These are phyloP conservation scores for Botrytis sinoallii DNA, from an alignment of 2,329 filamentous ascomycete species.

Conservation along the genomic window DNA sequence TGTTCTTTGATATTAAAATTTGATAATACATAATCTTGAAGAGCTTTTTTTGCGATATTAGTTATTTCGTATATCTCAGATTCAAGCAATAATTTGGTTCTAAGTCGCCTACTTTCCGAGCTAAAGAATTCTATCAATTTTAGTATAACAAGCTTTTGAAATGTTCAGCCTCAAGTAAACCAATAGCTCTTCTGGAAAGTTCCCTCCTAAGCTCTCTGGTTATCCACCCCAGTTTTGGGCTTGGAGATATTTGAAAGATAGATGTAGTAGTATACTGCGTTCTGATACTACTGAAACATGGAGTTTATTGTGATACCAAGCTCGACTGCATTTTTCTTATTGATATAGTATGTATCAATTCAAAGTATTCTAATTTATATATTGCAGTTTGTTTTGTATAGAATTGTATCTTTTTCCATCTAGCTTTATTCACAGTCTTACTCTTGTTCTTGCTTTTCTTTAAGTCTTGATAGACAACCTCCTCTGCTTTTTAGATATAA, in stretches of 20 bases:
- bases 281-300: constrained; percentile 12
- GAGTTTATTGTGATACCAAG: constrained; percentile 1
- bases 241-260: constrained; percentile 1
- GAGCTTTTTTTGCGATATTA: neutral
- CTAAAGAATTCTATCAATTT: neutral
- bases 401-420: constrained; percentile 3
- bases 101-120: neutral
- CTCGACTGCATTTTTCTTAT: constrained; percentile 2
- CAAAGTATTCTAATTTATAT: constrained; percentile 3
- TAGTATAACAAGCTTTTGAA: neutral
- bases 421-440: neutral
- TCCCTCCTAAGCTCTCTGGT: neutral
- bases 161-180: constrained; percentile 4
- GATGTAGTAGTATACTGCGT: neutral
- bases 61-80: neutral
- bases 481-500: constrained; percentile 3
- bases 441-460: neutral
- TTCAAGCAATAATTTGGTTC: neutral
- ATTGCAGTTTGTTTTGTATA: neutral
- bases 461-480: neutral
- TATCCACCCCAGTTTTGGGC: neutral
- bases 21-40: neutral
- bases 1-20: neutral
- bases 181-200: neutral
- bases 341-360: constrained; percentile 10